A percentile compares a stretch with the other conserved stretches of the same genome.
Evolutionary conservation across 2,329 filamentous ascomycete genomes (phyloP).

Genomic region (Hymenoscyphus linearis): DNA sequence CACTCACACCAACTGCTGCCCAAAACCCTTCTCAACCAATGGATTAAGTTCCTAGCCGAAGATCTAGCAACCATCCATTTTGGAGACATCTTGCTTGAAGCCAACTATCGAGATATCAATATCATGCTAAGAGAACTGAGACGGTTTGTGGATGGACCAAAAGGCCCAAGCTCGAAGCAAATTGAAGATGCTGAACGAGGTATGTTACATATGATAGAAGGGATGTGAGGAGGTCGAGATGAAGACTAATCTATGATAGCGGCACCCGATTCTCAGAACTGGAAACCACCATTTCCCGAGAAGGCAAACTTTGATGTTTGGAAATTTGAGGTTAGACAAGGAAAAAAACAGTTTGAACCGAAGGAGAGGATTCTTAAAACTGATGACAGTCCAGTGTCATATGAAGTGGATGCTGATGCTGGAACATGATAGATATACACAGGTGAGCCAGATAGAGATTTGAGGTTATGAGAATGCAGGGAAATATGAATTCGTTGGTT

Average conservation of each 20-base stretch:
- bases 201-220: neutral
- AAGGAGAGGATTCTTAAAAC: neutral
- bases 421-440: neutral
- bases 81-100: neutral
- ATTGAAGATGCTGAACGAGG: constrained; percentile 2
- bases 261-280: neutral
- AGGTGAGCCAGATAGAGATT: neutral
- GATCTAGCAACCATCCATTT: neutral
- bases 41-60: neutral
- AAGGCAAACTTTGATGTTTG: neutral
- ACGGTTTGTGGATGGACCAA: neutral
- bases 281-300: neutral
- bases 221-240: neutral
- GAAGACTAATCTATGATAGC: neutral
- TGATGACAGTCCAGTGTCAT: neutral
- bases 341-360: neutral
- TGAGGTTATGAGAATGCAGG: neutral
- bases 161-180: neutral
- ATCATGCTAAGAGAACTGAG: neutral
- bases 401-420: neutral
- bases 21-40: neutral
- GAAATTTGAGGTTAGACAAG: neutral
- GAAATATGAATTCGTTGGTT: neutral
- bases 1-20: constrained; percentile 3
- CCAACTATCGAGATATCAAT: neutral